Evolutionary conservation across 805 yeast genomes (phyloP).

Genomic region (Kazachstania africana): DNA sequence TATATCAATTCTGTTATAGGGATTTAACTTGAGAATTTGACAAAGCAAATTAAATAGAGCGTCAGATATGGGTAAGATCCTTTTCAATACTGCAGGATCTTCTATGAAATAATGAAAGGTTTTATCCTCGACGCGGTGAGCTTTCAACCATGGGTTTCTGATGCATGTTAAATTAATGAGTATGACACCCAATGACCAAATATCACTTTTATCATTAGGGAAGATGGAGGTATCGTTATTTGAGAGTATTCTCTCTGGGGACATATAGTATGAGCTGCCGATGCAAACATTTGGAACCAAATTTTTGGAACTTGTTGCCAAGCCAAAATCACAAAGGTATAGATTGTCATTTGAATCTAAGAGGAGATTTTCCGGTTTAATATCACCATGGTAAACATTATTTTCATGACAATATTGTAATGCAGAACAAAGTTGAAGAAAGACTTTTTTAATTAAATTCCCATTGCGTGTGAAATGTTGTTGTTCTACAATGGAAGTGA

Average conservation of each 20-base stretch:
- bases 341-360: slow-evolving; percentile 47
- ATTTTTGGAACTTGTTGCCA: slow-evolving; percentile 51
- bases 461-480: slow-evolving; percentile 48
- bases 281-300: slow-evolving; percentile 66
- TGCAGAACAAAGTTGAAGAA: slow-evolving; percentile 72
- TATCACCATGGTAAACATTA: slow-evolving; percentile 85
- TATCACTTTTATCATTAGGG: slow-evolving; percentile 70
- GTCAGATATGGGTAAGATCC: slow-evolving; percentile 61
- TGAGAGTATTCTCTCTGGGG: slow-evolving; percentile 58
- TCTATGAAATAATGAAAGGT: slow-evolving; percentile 55
- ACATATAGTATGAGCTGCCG: slow-evolving; percentile 86
- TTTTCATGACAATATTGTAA: slow-evolving; percentile 70
- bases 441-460: slow-evolving; percentile 41
- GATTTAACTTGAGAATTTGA: slow-evolving; percentile 23
- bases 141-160: slow-evolving; percentile 85
- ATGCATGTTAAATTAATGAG: slow-evolving; percentile 70
- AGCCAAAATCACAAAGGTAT: slow-evolving; percentile 77
- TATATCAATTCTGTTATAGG: slow-evolving; percentile 23
- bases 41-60: slow-evolving; percentile 45
- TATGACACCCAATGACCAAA: slow-evolving; percentile 80
- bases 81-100: slow-evolving; percentile 42
- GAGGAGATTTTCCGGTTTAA: slow-evolving; percentile 89
- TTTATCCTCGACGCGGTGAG: slow-evolving; percentile 45
- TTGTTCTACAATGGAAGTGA: slow-evolving; percentile 70
- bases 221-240: slow-evolving; percentile 7